phyloP scores from a whole-genome alignment of 139 green algal species.

The Chlorella sorokiniana region DNA sequence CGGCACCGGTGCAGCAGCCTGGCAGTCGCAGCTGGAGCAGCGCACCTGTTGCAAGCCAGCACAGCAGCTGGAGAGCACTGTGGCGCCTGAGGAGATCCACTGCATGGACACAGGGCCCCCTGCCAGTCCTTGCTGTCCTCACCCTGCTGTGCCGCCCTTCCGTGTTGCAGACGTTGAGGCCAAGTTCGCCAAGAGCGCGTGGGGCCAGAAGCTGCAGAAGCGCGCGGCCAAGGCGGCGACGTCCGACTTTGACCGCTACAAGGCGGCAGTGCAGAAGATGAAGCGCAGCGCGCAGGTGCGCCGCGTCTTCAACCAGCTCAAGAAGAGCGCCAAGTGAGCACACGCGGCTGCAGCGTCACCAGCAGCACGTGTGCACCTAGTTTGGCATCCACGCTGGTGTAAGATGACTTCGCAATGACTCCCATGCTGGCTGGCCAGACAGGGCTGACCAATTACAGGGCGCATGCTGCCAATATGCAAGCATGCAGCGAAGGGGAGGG shows the following conservation, averaged over 20 bases:
- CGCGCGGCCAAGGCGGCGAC: conserved; percentile 63
- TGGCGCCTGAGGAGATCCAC: too few species aligned
- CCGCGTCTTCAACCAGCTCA: conserved; percentile 70
- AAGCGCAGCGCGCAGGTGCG: conserved; percentile 66
- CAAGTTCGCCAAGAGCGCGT: conserved; percentile 87
- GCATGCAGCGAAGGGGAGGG: too few species aligned
- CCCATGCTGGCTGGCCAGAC: too few species aligned
- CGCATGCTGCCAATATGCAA: too few species aligned
- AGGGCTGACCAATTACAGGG: too few species aligned
- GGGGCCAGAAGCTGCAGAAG: conserved; percentile 60
- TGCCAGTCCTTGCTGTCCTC: background rate
- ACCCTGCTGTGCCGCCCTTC: background rate
- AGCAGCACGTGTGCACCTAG: background rate
- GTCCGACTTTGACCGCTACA: conserved; percentile 96
- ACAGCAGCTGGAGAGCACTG: too few species aligned
- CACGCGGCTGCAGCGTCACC: background rate
- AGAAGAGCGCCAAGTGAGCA: conserved; percentile 67
- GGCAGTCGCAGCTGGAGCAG: too few species aligned
- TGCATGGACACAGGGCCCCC: background rate
- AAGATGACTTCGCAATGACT: too few species aligned
- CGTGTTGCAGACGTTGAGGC: conserved; percentile 70
- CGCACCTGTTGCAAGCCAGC: too few species aligned
- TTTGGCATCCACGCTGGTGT: background rate
- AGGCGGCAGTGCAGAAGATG: conserved; percentile 66
- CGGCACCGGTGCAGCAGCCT: background rate